Evolutionary conservation across 2,329 filamentous ascomycete species (phyloP).

Genomic region (Microdochium nivale): DNA sequence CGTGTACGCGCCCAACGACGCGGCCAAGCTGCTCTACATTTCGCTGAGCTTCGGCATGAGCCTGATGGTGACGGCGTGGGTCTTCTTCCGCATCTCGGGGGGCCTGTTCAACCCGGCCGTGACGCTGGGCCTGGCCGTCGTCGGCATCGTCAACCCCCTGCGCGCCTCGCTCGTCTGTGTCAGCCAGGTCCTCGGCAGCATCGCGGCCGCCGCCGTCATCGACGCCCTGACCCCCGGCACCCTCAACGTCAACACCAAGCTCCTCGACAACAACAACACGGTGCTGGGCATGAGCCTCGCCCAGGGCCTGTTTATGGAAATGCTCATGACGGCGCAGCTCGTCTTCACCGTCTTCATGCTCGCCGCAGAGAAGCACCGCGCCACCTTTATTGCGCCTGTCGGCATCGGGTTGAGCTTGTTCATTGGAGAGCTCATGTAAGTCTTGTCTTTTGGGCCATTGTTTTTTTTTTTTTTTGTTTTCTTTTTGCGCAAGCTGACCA

Average conservation of each 20-base stretch:
- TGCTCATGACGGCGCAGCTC: slow-evolving; percentile 43
- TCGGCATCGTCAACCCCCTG: slow-evolving; percentile 30
- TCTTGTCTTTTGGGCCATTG: not conserved
- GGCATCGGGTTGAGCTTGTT: slow-evolving; percentile 56
- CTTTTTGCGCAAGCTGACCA: too few species aligned
- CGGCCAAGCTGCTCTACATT: slow-evolving; percentile 22
- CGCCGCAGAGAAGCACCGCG: slow-evolving; percentile 53
- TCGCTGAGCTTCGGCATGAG: slow-evolving; percentile 26
- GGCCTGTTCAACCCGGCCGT: slow-evolving; percentile 21
- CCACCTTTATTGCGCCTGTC: slow-evolving; percentile 52
- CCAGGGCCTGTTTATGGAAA: slow-evolving; percentile 44
- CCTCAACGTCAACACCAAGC: slow-evolving; percentile 35
- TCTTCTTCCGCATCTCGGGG: slow-evolving; percentile 32
- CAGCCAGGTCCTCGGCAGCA: slow-evolving; percentile 39
- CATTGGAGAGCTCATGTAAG: slow-evolving; percentile 28
- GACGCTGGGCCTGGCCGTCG: slow-evolving; percentile 38
- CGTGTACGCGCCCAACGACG: slow-evolving; percentile 3
- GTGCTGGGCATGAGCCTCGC: slow-evolving; percentile 31
- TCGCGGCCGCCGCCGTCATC: slow-evolving; percentile 39
- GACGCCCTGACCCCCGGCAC: slow-evolving; percentile 36
- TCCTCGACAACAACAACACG: slow-evolving; percentile 11
- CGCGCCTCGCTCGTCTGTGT: slow-evolving; percentile 34
- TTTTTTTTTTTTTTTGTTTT: too few species aligned
- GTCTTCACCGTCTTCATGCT: slow-evolving; percentile 50
- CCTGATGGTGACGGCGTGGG: slow-evolving; percentile 31